Evolutionary conservation across 176 grass and related monocot species (phyloP).

Genomic region (Olyra latifolia): DNA sequence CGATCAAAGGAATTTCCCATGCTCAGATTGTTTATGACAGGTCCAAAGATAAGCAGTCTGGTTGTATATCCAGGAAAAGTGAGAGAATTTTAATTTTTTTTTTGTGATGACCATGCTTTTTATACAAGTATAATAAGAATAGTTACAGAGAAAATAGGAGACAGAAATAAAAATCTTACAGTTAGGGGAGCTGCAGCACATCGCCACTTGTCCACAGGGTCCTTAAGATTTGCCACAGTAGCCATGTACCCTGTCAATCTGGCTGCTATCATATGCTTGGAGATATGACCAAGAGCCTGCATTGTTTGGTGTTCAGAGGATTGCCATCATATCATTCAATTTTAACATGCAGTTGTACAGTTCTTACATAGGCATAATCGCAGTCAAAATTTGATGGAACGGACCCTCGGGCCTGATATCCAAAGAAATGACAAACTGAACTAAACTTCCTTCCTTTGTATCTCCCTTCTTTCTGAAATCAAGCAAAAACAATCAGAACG

Average conservation of each 20-base stretch:
- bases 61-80: neutral
- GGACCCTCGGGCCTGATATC: conserved; percentile 74
- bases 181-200: conserved; percentile 66
- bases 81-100: neutral
- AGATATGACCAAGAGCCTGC: conserved; percentile 61
- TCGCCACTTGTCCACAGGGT: conserved; percentile 57
- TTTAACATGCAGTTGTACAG: neutral
- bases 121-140: neutral
- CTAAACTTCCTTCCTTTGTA: conserved; percentile 79
- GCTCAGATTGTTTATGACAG: neutral
- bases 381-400: conserved; percentile 73
- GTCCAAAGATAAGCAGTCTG: neutral
- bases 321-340: neutral
- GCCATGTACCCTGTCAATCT: conserved; percentile 77
- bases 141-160: neutral
- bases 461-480: conserved; percentile 54
- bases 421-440: conserved; percentile 74
- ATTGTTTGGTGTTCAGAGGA: neutral
- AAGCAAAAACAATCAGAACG: conserved; percentile 22
- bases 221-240: conserved; percentile 69
- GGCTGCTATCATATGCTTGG: conserved; percentile 50
- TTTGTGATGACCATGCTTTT: neutral
- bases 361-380: conserved; percentile 66
- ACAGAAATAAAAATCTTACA: conserved; percentile 29
- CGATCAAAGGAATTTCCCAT: neutral